Evolutionary conservation across 2,329 filamentous ascomycete genomes (phyloP).

Genomic region (Scytalidium lignicola): DNA sequence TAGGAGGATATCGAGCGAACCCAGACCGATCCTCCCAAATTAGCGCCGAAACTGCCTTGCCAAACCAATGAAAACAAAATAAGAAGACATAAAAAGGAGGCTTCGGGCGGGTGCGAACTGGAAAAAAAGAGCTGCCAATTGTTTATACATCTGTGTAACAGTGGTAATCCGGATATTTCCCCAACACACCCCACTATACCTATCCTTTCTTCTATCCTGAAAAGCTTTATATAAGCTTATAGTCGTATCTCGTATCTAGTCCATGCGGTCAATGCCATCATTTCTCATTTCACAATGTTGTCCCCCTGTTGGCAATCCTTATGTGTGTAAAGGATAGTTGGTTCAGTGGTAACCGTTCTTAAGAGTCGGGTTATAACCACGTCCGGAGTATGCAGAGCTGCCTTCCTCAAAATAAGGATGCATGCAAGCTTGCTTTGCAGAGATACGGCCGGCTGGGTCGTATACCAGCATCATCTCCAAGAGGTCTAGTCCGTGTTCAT

Average conservation of each 20-base stretch:
- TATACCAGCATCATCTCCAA: conserved; percentile 72
- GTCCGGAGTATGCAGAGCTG: conserved; percentile 28
- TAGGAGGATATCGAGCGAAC: neutral
- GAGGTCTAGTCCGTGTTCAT: conserved; percentile 65
- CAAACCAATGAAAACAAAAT: neutral
- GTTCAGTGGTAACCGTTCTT: conserved; percentile 25
- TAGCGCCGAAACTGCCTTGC: neutral
- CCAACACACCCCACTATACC: no score
- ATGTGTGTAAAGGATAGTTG: neutral
- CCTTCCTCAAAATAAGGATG: conserved; percentile 71
- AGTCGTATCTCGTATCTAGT: neutral
- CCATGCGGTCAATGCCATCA: conserved; percentile 14
- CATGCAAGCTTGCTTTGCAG: conserved; percentile 78
- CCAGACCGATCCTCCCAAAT: neutral
- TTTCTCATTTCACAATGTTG: conserved; percentile 6
- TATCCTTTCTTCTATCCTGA: neutral
- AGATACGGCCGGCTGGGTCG: conserved; percentile 81
- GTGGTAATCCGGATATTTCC: no score
- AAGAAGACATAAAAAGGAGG: neutral
- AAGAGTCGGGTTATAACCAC: conserved; percentile 26
- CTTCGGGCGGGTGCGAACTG: no score
- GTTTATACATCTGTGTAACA: neutral
- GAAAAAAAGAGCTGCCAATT: neutral
- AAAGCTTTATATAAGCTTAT: neutral
- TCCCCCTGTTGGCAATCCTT: neutral